Evolutionary conservation across 2,329 filamentous ascomycete species (phyloP).

Genomic region (Dothideomycetes sp.): DNA sequence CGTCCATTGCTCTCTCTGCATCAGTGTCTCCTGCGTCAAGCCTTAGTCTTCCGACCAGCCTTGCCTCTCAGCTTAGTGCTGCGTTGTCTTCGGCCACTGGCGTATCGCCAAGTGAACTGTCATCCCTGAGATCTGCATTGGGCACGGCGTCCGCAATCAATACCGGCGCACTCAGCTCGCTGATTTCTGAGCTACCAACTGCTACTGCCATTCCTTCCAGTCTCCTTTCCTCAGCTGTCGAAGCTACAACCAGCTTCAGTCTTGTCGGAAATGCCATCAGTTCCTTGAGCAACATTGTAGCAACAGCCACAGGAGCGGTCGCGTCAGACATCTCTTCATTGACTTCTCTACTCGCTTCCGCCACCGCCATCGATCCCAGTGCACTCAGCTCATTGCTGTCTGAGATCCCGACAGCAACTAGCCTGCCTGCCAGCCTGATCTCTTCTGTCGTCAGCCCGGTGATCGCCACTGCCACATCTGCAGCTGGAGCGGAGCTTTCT

Average conservation of each 20-base stretch:
- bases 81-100: not conserved
- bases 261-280: not conserved
- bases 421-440: not conserved
- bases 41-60: not conserved
- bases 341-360: not conserved
- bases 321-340: not conserved
- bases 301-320: constrained; percentile 1
- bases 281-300: not conserved
- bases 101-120: constrained; percentile 1
- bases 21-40: not conserved
- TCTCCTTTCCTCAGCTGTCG: not conserved
- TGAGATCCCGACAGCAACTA: constrained; percentile 1
- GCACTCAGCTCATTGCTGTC: constrained; percentile 5
- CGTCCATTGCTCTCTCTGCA: not conserved
- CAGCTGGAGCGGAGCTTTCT: not conserved
- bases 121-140: constrained; percentile 2
- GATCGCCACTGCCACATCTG: not conserved
- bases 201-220: not conserved
- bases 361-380: not conserved
- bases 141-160: not conserved
- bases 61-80: not conserved
- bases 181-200: not conserved
- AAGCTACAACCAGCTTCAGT: too few relatives aligned
- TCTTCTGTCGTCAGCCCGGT: not conserved
- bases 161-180: not conserved